Conservation (phyloP, 257 asterid genomes). For the Orobanche coerulescens region DNA sequence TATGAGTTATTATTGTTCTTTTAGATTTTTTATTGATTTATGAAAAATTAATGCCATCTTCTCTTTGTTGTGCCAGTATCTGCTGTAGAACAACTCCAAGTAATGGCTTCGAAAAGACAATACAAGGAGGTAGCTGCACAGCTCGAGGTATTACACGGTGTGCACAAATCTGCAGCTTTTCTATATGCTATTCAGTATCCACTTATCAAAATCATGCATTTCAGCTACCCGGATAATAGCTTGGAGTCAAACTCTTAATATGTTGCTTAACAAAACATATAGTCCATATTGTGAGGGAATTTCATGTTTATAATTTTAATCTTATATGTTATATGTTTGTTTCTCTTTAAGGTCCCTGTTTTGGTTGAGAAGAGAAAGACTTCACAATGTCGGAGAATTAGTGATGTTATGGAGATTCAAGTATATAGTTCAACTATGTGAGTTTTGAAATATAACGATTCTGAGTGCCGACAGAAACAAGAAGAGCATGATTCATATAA, state of each 20-base stretch:
- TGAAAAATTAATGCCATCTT: constrained; percentile 12
- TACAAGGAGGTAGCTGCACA: constrained; percentile 99
- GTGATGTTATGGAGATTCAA: background rate
- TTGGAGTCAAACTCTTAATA: background rate
- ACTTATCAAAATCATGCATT: background rate
- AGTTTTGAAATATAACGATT: background rate
- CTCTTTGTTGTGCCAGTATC: constrained; percentile 54
- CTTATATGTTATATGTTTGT: background rate
- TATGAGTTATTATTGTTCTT: background rate
- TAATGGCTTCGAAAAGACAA: constrained; percentile 95
- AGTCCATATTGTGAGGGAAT: background rate
- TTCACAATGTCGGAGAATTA: background rate
- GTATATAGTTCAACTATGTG: background rate
- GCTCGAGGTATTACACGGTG: constrained; percentile 68
- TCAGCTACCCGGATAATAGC: background rate
- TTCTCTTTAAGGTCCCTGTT: background rate
- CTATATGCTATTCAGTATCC: constrained; percentile 18
- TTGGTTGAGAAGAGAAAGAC: background rate
- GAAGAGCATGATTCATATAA: background rate
- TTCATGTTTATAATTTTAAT: constrained; percentile 1
- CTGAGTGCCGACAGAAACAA: background rate
- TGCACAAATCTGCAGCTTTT: constrained; percentile 21
- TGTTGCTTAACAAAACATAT: background rate
- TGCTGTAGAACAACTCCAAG: constrained; percentile 97
- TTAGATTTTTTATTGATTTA: constrained; percentile 3